Conservation (phyloP, 441 rosid species). For the Pelargonium myrrhifolium region DNA sequence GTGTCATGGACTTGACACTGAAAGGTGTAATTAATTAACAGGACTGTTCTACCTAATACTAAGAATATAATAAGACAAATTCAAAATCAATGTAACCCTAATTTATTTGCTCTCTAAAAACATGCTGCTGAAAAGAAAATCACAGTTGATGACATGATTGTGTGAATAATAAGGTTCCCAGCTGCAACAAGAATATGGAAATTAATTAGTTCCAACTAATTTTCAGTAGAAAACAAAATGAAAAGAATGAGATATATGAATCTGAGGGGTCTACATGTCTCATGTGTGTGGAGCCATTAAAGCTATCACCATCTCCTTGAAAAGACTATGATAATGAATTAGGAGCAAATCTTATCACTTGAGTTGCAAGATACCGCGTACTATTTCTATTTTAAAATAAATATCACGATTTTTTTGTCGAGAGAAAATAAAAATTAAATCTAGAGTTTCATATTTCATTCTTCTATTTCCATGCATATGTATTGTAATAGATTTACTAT, state of each 20-base stretch:
- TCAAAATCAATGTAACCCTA: slow-evolving; percentile 23
- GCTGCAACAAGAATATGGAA: background rate
- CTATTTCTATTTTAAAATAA: too few species aligned
- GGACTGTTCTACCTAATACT: slow-evolving; percentile 27
- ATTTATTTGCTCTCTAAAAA: slow-evolving; percentile 12
- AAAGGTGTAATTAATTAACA: slow-evolving; percentile 9
- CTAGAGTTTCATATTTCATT: too few species aligned
- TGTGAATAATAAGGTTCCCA: too few species aligned
- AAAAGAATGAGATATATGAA: too few species aligned
- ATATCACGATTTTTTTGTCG: too few species aligned
- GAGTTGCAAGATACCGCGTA: slow-evolving; percentile 22
- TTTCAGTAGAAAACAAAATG: background rate
- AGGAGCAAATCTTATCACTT: slow-evolving; percentile 31
- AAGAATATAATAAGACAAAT: slow-evolving; percentile 29
- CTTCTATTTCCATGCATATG: too few species aligned
- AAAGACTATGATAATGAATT: slow-evolving; percentile 12
- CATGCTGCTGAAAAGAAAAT: background rate
- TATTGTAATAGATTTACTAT: too few species aligned
- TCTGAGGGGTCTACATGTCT: slow-evolving; percentile 40
- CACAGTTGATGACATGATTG: background rate
- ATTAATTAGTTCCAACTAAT: too few species aligned
- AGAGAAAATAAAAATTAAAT: too few species aligned
- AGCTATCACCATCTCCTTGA: slow-evolving; percentile 21
- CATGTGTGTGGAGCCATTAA: slow-evolving; percentile 25
- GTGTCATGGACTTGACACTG: slow-evolving; percentile 7